Base-by-base conservation (phyloP, 371 early-diverging fungal species). In the Vairimorpha necatrix region DNA sequence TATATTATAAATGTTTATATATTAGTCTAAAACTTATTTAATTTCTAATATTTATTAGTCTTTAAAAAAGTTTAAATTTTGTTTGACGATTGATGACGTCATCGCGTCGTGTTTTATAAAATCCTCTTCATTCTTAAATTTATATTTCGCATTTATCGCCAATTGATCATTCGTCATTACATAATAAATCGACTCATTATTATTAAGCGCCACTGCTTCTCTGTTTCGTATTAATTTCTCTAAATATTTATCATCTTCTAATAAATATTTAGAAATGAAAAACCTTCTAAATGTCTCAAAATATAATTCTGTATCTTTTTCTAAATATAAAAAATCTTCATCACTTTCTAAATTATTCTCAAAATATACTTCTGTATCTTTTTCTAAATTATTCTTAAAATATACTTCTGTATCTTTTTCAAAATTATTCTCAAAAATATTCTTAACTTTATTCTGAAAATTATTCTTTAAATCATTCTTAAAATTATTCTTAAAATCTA, bases 121-220 rank as follows among this genome's bases (percentile, higher is more conserved):
- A 24, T 81, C 74, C 24, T 75, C 70, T 11, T 63, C 67, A 33
- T 77, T 74, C 9, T 7, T 62, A 26, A 83, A 83, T 42, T 34
- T 67, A 7, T 50, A 9, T 47, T 73, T 58, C 26, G 78, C 9
- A 6, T 83, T 47, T 18, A 36, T 50, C 20, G 61, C 14, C 1
- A 84, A 32, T 67, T 83, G 82, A 22, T 61, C 61, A 42, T 83
- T 75, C n/a, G 79, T 81, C 61, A 83, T 42, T 22, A 83, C 62
- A 74, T 81, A 83, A 22, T 78, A 58, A 0, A 78, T 72, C 22
- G 79, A 72, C 54, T 84, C 82, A 58, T 84, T 74, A 65, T 81
- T 76, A 30, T 72, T 69, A 38, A 63, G 73, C 24, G 85, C 81
- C 26, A 81, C 42, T 74, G 76, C 74, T 13, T 74, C 79, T 65